Base-by-base conservation (phyloP, 2,329 filamentous ascomycete species). In the Fusarium nisikadoi region DNA sequence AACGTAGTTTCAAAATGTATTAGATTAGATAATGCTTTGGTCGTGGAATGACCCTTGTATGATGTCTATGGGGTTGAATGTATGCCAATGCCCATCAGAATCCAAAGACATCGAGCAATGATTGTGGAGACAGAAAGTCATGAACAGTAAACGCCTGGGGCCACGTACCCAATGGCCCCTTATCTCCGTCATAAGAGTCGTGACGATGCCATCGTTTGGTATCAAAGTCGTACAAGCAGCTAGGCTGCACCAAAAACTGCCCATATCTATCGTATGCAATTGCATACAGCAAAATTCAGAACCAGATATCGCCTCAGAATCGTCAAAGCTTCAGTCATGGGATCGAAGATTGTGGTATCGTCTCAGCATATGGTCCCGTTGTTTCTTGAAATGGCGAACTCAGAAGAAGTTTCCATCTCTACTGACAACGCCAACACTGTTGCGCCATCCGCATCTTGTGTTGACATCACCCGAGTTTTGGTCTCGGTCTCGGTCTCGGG, bases 331-430 rank as follows among this genome's bases (percentile, higher is more conserved):
- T 45, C 56, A 38, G 16, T 52, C 47, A 36, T 55, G 38, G 29
- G 45, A 38, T 47, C 27, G 23, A 46, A 20, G 39, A 42, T 39
- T 33, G 35, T 29, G 27, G 39, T 53, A 59, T 58, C 25, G 42
- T 52, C 50, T 35, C 39, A 56, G 35, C 7, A 36, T 52, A 39
- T 52, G 38, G 19, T 16, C 31, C 38, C 36, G 31, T 52, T 52
- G 35, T 54, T 33, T 50, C 53, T n/a, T 25, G 11, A 31, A 56
- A 39, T 47, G n/a, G 47, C 29, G 31, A 55, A 33, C 43, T 59
- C 57, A 63, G 90, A 42, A 90, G 73, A 90, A 88, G 25, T 86
- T 86, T 38, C 87, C 86, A 46, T 91, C 88, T 59, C 78, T 77
- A 23, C 84, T 83, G 53, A 89, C 83, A 17, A 89, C 85, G 35